Conservation (phyloP, 2,329 filamentous ascomycete species). For the Thelonectria discophora region DNA sequence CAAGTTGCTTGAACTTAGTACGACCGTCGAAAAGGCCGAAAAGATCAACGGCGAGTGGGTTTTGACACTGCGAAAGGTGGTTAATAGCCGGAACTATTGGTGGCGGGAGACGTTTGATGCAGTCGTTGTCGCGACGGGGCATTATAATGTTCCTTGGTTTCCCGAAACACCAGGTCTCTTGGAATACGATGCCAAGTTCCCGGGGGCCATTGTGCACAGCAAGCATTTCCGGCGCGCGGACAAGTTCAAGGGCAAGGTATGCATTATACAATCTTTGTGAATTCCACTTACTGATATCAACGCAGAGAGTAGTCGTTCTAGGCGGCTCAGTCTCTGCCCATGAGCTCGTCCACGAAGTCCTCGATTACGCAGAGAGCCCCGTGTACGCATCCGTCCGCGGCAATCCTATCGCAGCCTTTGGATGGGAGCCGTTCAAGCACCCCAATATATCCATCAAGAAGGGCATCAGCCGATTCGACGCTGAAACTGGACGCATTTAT, state of each 20-base stretch:
- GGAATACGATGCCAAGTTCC: constrained; percentile 49
- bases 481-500: constrained; percentile 16
- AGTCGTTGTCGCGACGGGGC: constrained; percentile 52
- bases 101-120: constrained; percentile 53
- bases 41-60: constrained; percentile 57
- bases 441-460: constrained; percentile 22
- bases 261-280: too few species aligned
- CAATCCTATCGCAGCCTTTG: constrained; percentile 13
- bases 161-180: constrained; percentile 53
- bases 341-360: constrained; percentile 64
- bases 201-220: constrained; percentile 51
- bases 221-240: constrained; percentile 50
- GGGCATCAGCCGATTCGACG: constrained; percentile 20
- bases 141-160: constrained; percentile 52
- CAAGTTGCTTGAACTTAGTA: constrained; percentile 55
- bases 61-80: constrained; percentile 57
- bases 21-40: constrained; percentile 64
- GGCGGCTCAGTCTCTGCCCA: constrained; percentile 67
- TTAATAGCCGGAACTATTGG: constrained; percentile 49
- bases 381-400: constrained; percentile 17
- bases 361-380: constrained; percentile 3
- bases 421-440: constrained; percentile 18
- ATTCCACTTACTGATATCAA: not conserved
- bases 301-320: constrained; percentile 62
- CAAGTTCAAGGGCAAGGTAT: constrained; percentile 34